phyloP scores from a whole-genome alignment of 352 stramenopile species.

The Phytopythium kandeliae region DNA sequence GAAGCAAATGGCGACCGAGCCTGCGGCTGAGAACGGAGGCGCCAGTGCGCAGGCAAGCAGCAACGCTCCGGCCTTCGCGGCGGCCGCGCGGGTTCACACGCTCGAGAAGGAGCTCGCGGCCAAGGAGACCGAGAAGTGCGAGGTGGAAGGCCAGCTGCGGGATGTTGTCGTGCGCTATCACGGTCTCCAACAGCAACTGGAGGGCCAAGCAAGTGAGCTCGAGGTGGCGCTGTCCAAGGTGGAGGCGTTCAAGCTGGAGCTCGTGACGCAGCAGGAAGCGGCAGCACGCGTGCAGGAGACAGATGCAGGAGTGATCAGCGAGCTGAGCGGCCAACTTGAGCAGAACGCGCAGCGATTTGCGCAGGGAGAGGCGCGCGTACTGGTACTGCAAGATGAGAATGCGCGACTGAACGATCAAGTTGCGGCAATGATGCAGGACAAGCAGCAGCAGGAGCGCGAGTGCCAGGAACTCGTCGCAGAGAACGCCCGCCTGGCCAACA shows the following conservation, averaged over 20 bases:
- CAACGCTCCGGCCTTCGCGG: constrained; percentile 10
- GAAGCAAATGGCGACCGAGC: constrained; percentile 13
- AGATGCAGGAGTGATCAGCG: constrained; percentile 20
- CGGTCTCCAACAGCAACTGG: constrained; percentile 38
- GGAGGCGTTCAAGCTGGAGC: constrained; percentile 46
- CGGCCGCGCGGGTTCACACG: constrained; percentile 12
- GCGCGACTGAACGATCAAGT: constrained; percentile 41
- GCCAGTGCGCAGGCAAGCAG: constrained; percentile 1
- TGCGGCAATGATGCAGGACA: constrained; percentile 29
- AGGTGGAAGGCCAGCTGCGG: constrained; percentile 40
- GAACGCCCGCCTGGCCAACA: constrained; percentile 18
- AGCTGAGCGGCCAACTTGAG: constrained; percentile 28
- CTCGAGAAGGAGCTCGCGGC: constrained; percentile 32
- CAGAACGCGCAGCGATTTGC: constrained; percentile 16
- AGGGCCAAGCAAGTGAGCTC: constrained; percentile 45
- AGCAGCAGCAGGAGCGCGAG: constrained; percentile 44
- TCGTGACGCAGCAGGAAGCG: constrained; percentile 20
- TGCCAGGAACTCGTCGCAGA: constrained; percentile 20
- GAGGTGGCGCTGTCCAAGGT: constrained; percentile 39
- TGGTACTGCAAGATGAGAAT: constrained; percentile 60
- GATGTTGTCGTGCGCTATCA: constrained; percentile 48
- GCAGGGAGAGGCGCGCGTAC: constrained; percentile 37
- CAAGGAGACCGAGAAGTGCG: constrained; percentile 43
- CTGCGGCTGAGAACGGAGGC: constrained; percentile 1
- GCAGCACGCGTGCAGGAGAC: constrained; percentile 13